These are phyloP conservation scores for Helianthus tuberosus DNA, from an alignment of 129 eudicot genomes.

Conservation along the genomic window DNA sequence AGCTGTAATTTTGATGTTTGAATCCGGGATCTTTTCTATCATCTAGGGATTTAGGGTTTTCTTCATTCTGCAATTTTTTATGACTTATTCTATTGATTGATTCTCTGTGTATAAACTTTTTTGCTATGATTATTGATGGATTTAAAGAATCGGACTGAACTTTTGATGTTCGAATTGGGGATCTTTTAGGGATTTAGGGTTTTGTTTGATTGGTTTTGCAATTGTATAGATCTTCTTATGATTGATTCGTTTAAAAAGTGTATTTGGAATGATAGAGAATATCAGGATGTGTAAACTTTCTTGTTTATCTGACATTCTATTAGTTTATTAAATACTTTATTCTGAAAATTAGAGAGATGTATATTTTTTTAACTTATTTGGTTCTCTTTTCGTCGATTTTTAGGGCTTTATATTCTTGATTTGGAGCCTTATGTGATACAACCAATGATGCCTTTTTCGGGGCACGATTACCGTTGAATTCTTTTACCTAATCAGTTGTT, in stretches of 20 bases:
- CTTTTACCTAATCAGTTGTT: constrained; percentile 29
- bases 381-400: constrained; percentile 7
- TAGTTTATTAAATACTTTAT: constrained; percentile 9
- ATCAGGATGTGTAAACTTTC: constrained; percentile 29
- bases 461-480: constrained; percentile 21
- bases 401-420: constrained; percentile 28
- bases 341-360: neutral
- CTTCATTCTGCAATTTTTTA: too few species aligned
- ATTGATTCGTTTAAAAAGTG: neutral
- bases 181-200: neutral
- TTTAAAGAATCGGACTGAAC: neutral
- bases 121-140: neutral
- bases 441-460: neutral
- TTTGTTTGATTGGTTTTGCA: neutral
- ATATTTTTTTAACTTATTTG: constrained; percentile 1
- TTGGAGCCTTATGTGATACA: constrained; percentile 31
- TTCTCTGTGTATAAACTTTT: neutral
- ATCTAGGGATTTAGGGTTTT: constrained; percentile 22
- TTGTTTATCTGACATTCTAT: constrained; percentile 16
- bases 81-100: neutral
- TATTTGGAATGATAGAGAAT: neutral
- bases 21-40: neutral
- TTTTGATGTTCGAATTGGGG: constrained; percentile 3
- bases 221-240: constrained; percentile 2
- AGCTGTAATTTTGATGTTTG: neutral